A percentile compares a stretch with the other conserved stretches of the same genome.
Conservation (phyloP, 306 rosid genomes). For the Medicago truncatula region MtrunA17r5.0-ANR NC_053047.1:36741501-36742000, state of each 20-base stretch:
- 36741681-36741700: conserved; percentile 50
- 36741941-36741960: conserved; percentile 64
- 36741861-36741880: conserved; percentile 56
- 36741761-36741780: conserved; percentile 34
- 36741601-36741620: conserved; percentile 57
- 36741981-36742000: conserved; percentile 49
- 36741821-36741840: conserved; percentile 46
- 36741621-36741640: conserved; percentile 47
- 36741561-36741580: conserved; percentile 54
- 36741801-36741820: conserved; percentile 58
- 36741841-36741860: conserved; percentile 55
- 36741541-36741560: conserved; percentile 37
- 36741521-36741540: conserved; percentile 43
- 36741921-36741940: conserved; percentile 63
- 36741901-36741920: conserved; percentile 61
- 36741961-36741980: conserved; percentile 55
- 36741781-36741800: conserved; percentile 50
- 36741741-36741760: conserved; percentile 60
- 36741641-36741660: conserved; percentile 52
- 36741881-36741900: conserved; percentile 64
- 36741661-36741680: conserved; percentile 60
- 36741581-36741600: conserved; percentile 47
- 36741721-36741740: conserved; percentile 48
- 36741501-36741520: conserved; percentile 51
- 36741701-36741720: conserved; percentile 45